These are phyloP conservation scores for Rhynchosporium secalis DNA, from an alignment of 2,329 filamentous ascomycete genomes.

Conservation along the genomic window DNA sequence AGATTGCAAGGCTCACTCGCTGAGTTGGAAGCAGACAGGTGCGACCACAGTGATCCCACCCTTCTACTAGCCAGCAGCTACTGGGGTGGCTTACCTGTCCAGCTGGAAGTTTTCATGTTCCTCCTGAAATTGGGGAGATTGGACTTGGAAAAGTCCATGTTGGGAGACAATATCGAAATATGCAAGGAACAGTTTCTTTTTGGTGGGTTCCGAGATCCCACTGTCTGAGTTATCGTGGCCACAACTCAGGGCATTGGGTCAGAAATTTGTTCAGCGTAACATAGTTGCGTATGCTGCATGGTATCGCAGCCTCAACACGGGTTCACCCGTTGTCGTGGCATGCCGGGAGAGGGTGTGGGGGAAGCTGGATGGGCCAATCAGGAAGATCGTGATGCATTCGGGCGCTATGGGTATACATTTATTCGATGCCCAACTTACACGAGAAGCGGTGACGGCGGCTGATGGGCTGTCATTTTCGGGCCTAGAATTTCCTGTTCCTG, in stretches of 20 bases:
- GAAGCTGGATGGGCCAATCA: slow-evolving; percentile 22
- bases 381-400: slow-evolving; percentile 19
- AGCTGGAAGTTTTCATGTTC: not conserved
- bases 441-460: slow-evolving; percentile 21
- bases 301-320: slow-evolving; percentile 21
- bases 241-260: slow-evolving; percentile 10
- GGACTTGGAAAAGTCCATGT: not conserved
- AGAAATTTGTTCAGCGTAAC: not conserved
- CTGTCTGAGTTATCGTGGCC: slow-evolving; percentile 18
- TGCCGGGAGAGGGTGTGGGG: slow-evolving; percentile 18
- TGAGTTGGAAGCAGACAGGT: slow-evolving; percentile 24
- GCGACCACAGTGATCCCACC: not conserved
- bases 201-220: slow-evolving; percentile 8
- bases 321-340: slow-evolving; percentile 28
- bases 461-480: not conserved
- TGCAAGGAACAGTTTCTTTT: slow-evolving; percentile 22
- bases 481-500: slow-evolving; percentile 13
- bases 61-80: not conserved
- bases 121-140: not conserved
- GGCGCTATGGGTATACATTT: slow-evolving; percentile 21
- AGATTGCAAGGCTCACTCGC: slow-evolving; percentile 34
- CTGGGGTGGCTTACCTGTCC: not conserved
- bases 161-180: slow-evolving; percentile 10
- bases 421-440: slow-evolving; percentile 20
- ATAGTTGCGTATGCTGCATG: slow-evolving; percentile 13